phyloP scores from a whole-genome alignment of 352 stramenopile genomes.

The Globisporangium paroecandrum region DNA sequence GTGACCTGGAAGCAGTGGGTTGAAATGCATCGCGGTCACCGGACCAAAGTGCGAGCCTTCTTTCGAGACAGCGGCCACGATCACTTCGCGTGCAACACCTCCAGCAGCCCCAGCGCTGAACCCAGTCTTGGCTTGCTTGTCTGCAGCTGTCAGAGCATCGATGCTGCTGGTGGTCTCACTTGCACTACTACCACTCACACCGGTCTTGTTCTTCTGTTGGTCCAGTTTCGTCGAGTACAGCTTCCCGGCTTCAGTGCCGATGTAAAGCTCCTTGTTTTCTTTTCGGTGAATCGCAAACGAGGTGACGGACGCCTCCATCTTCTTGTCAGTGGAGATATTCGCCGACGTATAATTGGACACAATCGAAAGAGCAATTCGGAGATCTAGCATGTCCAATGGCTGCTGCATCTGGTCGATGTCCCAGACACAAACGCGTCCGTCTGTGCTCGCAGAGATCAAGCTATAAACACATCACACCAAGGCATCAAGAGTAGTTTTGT shows the following conservation, averaged over 20 bases:
- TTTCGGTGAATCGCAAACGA: slow-evolving; percentile 79
- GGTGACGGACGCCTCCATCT: slow-evolving; percentile 84
- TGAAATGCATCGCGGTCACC: slow-evolving; percentile 84
- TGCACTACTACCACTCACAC: slow-evolving; percentile 12
- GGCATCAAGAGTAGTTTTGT: neutral
- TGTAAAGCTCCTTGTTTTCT: slow-evolving; percentile 81
- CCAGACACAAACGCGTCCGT: slow-evolving; percentile 84
- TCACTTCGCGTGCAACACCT: slow-evolving; percentile 48
- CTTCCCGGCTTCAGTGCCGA: slow-evolving; percentile 81
- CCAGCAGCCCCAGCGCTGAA: slow-evolving; percentile 16
- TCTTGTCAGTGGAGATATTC: slow-evolving; percentile 68
- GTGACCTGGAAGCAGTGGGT: slow-evolving; percentile 64
- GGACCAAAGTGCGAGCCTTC: slow-evolving; percentile 77
- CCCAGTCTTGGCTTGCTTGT: slow-evolving; percentile 38
- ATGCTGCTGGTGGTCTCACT: slow-evolving; percentile 18
- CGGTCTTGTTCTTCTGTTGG: slow-evolving; percentile 64
- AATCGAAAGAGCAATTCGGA: slow-evolving; percentile 77
- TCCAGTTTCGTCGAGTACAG: slow-evolving; percentile 76
- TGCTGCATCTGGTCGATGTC: slow-evolving; percentile 83
- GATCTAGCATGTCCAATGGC: slow-evolving; percentile 78
- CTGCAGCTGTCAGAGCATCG: slow-evolving; percentile 13
- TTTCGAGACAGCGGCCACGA: slow-evolving; percentile 65
- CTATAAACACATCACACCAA: slow-evolving; percentile 23
- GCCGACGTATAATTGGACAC: slow-evolving; percentile 69
- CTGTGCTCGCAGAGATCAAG: slow-evolving; percentile 82